Conservation (phyloP, 495 filamentous ascomycete genomes). For the Trichoderma orchidacearum region DNA sequence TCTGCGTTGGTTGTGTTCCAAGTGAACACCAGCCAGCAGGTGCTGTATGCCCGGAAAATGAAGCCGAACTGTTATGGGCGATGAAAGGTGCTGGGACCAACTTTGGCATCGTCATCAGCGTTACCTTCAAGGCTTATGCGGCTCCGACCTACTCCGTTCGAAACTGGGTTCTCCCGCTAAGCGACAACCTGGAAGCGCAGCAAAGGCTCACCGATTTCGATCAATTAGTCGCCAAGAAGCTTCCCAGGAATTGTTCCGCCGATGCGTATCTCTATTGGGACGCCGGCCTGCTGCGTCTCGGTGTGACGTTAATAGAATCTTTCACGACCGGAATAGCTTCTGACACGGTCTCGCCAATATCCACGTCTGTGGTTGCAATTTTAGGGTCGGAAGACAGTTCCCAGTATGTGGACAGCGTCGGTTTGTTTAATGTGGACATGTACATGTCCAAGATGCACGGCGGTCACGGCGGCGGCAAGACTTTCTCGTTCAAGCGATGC, state of each 20-base stretch:
- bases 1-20: conserved; percentile 41
- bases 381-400: conserved; percentile 23
- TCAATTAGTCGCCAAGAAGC: conserved; percentile 22
- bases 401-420: conserved; percentile 31
- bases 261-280: conserved; percentile 48
- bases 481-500: conserved; percentile 52
- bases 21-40: conserved; percentile 29
- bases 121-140: conserved; percentile 37
- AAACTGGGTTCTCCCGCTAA: conserved; percentile 37
- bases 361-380: conserved; percentile 11
- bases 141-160: conserved; percentile 30
- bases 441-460: conserved; percentile 48
- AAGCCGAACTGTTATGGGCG: conserved; percentile 45
- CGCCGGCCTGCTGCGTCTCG: conserved; percentile 31
- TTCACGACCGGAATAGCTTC: conserved; percentile 7
- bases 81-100: conserved; percentile 50
- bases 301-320: conserved; percentile 39
- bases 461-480: conserved; percentile 43
- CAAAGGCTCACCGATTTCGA: conserved; percentile 30
- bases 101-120: conserved; percentile 47
- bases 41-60: conserved; percentile 31
- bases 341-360: conserved; percentile 7
- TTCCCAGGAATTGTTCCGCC: conserved; percentile 33
- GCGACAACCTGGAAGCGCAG: conserved; percentile 21
- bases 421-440: conserved; percentile 46